Conservation (phyloP, 768 basidiomycete species). For the Cyclocybe aegerita region DNA sequence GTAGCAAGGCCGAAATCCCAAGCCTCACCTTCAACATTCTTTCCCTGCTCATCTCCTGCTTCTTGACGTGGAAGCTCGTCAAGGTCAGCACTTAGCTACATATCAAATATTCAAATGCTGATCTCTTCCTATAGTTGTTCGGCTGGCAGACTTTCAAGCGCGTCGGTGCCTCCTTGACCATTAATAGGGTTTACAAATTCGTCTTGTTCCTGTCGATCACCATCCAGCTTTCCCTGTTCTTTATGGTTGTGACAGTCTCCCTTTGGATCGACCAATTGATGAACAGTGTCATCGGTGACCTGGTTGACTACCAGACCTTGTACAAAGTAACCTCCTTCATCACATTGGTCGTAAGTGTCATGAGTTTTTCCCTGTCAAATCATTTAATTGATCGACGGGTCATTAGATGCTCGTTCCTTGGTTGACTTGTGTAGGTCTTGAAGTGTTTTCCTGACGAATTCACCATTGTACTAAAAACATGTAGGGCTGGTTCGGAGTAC, state of each 20-base stretch:
- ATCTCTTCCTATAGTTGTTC: slow-evolving; percentile 46
- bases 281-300: slow-evolving; percentile 60
- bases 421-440: slow-evolving; percentile 52
- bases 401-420: slow-evolving; percentile 61
- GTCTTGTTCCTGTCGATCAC: slow-evolving; percentile 69
- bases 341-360: slow-evolving; percentile 55
- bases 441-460: neutral
- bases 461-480: slow-evolving; percentile 3
- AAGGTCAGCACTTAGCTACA: slow-evolving; percentile 44
- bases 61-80: slow-evolving; percentile 72
- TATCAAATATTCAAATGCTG: neutral
- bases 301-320: slow-evolving; percentile 40
- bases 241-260: slow-evolving; percentile 65
- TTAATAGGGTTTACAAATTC: slow-evolving; percentile 74
- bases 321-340: slow-evolving; percentile 59
- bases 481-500: slow-evolving; percentile 77
- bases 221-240: slow-evolving; percentile 78
- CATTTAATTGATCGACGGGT: neutral
- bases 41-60: slow-evolving; percentile 56
- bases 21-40: slow-evolving; percentile 62
- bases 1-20: slow-evolving; percentile 60
- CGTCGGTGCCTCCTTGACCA: slow-evolving; percentile 70
- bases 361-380: neutral
- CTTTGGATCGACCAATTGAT: slow-evolving; percentile 79
- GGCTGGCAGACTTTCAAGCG: slow-evolving; percentile 91